Conservation (phyloP, 768 basidiomycete species). For the Boletus rubescentipes region DNA sequence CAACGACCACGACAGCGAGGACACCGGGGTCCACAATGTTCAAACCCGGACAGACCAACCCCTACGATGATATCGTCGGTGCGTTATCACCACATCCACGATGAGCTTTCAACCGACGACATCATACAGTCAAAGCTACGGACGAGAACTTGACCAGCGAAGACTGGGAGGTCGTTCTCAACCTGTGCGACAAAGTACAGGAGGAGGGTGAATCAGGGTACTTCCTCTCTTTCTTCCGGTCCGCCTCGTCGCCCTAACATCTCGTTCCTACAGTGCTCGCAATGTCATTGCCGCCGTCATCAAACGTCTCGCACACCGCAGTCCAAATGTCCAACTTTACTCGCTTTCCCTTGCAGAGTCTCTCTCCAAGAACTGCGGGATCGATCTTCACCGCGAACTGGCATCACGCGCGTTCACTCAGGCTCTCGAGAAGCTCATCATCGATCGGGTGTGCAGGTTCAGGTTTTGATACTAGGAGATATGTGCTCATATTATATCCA, state of each 20-base stretch:
- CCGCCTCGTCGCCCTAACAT: conserved; percentile 17
- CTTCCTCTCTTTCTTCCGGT: conserved; percentile 4
- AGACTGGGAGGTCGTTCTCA: conserved; percentile 94
- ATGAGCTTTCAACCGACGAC: conserved; percentile 5
- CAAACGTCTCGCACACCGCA: conserved; percentile 91
- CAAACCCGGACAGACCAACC: conserved; percentile 60
- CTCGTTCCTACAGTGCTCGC: conserved; percentile 61
- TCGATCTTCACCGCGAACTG: conserved; percentile 80
- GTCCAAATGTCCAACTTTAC: conserved; percentile 95
- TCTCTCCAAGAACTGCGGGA: conserved; percentile 87
- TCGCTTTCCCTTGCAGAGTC: conserved; percentile 86
- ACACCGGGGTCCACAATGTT: conserved; percentile 51
- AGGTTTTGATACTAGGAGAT: neutral
- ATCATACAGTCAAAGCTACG: conserved; percentile 82
- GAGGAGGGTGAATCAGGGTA: conserved; percentile 89
- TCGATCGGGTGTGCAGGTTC: conserved; percentile 68
- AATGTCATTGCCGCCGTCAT: conserved; percentile 80
- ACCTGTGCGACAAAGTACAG: conserved; percentile 93
- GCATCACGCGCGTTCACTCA: conserved; percentile 89
- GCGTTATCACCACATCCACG: conserved; percentile 34
- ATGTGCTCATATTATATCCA: conserved; percentile 14
- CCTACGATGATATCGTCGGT: conserved; percentile 94
- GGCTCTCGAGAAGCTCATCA: conserved; percentile 81
- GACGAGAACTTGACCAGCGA: conserved; percentile 94
- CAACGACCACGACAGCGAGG: conserved; percentile 20